Evolutionary conservation across 768 basidiomycete genomes (phyloP), one percentile per base, ranked within the genome.

Genomic region (Lactifluus pinguis): DNA sequence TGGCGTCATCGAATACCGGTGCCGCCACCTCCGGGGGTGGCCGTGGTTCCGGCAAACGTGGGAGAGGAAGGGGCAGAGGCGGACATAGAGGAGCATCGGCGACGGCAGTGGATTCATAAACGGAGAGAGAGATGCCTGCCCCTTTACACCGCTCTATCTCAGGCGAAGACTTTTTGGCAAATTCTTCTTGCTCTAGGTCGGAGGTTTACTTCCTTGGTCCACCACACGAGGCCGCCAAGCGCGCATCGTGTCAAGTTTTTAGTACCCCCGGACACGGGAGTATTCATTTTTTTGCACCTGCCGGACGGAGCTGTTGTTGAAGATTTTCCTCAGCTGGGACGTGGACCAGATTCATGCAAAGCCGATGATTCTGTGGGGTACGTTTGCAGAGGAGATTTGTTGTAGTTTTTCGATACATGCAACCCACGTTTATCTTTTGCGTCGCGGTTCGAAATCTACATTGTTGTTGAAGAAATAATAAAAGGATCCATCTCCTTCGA

Each of bases 41-140:
- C 10, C 61, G 61, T 11, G 55, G 60, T 45, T 29, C 34, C 4
- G 61, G 55, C 7, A 62, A n/a, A 41, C 55, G 60, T 21, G 60
- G 60, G 25, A 51, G 60, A 10, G 60, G 60, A 25, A 57, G 60
- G 39, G 55, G 60, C 50, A 47, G 60, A 41, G 60, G 60, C 9
- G 60, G 55, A 17, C 41, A 48, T 29, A 47, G 55, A 61, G 60
- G 55, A 8, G 55, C n/a, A 14, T 11, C 52, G 6, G 8, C 49
- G 14, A 6, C 41, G 6, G 15, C 17, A 11, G 49, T 42, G 32
- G 60, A 61, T 34, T 52, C 60, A 4, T 61, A 36, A 61, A 13
- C 17, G 11, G 21, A 55, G 30, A 41, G 14, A 15, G 39, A 41
- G 10, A n/a, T 3, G 17, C n/a, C 4, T 45, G 17, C 19, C 41